Conservation (phyloP, 495 filamentous ascomycete genomes). For the Talaromyces nanjingensis region DNA sequence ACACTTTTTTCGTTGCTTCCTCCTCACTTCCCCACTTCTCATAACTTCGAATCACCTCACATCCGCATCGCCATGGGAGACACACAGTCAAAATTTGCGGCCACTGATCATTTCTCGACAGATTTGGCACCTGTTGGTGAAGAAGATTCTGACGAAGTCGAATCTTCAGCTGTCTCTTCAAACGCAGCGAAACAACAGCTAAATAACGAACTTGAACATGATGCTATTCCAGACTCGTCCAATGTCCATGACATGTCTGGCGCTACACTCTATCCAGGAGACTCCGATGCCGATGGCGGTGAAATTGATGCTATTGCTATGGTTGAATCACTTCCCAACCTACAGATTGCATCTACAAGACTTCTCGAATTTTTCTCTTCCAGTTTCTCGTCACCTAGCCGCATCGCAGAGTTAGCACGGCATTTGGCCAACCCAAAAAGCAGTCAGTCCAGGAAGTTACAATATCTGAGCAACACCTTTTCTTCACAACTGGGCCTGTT, state of each 20-base stretch:
- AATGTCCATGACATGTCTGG: conserved; percentile 37
- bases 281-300: conserved; percentile 16
- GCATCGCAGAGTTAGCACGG: conserved; percentile 20
- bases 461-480: conserved; percentile 7
- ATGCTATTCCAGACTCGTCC: conserved; percentile 18
- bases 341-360: conserved; percentile 21
- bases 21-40: conserved; percentile 5
- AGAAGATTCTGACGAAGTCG: neutral
- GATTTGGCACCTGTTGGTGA: conserved; percentile 3
- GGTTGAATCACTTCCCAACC: conserved; percentile 27
- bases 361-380: conserved; percentile 25
- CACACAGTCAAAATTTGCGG: neutral
- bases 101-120: neutral
- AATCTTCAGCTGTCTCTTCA: neutral
- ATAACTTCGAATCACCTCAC: neutral
- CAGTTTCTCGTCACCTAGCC: conserved; percentile 14
- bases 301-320: conserved; percentile 22
- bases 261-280: conserved; percentile 25
- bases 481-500: conserved; percentile 20
- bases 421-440: conserved; percentile 19
- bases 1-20: no score
- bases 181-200: neutral
- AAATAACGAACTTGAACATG: conserved; percentile 2
- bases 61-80: neutral
- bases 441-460: conserved; percentile 20